These are phyloP conservation scores for Lachnellula arida DNA, from an alignment of 2,329 filamentous ascomycete genomes.

Conservation along the genomic window DNA sequence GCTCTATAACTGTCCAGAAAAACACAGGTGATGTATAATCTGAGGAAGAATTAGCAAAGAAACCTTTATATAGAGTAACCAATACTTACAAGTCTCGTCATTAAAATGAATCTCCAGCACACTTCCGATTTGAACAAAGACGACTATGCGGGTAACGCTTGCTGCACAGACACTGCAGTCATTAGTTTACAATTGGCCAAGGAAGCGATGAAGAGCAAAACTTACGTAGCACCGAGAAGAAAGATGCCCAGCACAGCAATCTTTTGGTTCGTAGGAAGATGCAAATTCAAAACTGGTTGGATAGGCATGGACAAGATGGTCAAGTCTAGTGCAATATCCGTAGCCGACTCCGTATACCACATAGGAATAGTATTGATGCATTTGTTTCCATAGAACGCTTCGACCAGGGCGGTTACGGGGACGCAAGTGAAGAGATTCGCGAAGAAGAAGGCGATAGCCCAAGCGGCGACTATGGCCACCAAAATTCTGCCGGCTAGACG, in stretches of 20 bases:
- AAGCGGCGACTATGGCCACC: background rate
- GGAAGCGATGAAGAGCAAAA: too few relatives aligned
- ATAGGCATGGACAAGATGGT: background rate
- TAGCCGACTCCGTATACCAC: background rate
- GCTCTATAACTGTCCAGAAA: background rate
- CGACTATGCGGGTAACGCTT: background rate
- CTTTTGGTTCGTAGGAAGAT: background rate
- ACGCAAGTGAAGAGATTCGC: background rate
- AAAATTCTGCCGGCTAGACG: background rate
- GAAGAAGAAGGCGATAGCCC: slow-evolving; percentile 1
- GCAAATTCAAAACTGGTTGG: background rate
- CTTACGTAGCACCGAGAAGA: background rate
- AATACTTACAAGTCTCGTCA: background rate
- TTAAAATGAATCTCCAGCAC: background rate
- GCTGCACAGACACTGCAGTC: background rate
- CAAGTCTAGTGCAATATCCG: background rate
- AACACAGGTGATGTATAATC: background rate
- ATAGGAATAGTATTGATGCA: background rate
- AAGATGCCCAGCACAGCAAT: background rate
- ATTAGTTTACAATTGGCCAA: background rate
- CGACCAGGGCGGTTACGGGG: background rate
- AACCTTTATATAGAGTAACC: background rate
- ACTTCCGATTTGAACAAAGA: background rate
- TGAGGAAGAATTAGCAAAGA: background rate
- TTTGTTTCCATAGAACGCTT: background rate